These are phyloP conservation scores for Pythium phragmiticola DNA, from an alignment of 352 stramenopile species.

Conservation along the genomic window DNA sequence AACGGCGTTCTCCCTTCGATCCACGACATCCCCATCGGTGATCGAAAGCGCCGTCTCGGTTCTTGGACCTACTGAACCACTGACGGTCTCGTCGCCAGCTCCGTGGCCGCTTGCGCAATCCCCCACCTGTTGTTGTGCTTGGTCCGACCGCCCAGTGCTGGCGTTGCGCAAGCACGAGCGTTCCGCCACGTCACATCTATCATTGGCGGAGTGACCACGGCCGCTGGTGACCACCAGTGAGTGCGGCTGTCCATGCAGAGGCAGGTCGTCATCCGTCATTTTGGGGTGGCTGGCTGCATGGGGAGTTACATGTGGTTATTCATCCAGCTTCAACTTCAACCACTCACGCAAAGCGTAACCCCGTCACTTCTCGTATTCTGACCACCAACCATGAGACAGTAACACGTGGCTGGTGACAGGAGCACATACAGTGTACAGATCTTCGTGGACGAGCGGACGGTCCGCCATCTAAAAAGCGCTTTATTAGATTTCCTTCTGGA, in stretches of 20 bases:
- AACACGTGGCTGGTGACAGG: constrained; percentile 5
- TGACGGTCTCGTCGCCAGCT: neutral
- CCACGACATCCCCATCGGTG: too few relatives aligned
- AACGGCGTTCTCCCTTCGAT: too few relatives aligned
- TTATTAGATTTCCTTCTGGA: constrained; percentile 12
- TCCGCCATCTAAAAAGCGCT: constrained; percentile 6
- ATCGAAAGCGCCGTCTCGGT: too few relatives aligned
- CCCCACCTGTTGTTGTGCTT: neutral
- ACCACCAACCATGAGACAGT: constrained; percentile 15
- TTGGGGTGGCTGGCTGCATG: neutral
- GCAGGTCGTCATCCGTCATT: neutral
- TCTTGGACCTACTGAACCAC: neutral
- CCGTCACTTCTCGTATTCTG: neutral
- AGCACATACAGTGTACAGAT: constrained; percentile 14
- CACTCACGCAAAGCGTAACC: constrained; percentile 6
- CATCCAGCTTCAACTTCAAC: constrained; percentile 32
- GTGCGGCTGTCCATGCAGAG: neutral
- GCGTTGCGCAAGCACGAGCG: neutral
- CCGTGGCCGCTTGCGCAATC: constrained; percentile 2
- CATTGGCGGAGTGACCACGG: too few relatives aligned
- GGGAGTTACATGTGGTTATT: neutral
- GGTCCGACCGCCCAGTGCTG: neutral
- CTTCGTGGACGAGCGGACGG: constrained; percentile 14
- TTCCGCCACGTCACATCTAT: too few relatives aligned
- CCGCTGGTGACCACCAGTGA: too few relatives aligned